Evolutionary conservation across 176 grass and related monocot genomes (phyloP).

Genomic region (Triticum urartu): DNA sequence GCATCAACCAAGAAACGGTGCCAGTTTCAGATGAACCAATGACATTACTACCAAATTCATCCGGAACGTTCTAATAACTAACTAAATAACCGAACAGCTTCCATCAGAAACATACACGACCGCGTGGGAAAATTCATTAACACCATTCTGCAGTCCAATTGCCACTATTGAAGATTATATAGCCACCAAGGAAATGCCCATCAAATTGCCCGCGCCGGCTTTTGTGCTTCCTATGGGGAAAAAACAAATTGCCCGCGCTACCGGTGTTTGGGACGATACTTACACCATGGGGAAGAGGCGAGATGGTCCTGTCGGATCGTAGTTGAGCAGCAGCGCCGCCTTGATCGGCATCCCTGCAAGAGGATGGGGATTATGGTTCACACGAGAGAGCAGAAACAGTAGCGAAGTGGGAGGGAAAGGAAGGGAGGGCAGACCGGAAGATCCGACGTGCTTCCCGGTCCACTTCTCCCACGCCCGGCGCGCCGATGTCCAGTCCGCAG

Average conservation of each 20-base stretch:
- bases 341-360: constrained; percentile 61
- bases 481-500: constrained; percentile 61
- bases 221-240: no score
- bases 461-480: constrained; percentile 85
- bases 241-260: neutral
- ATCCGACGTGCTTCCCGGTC: constrained; percentile 56
- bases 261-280: neutral
- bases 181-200: neutral
- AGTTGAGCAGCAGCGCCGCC: constrained; percentile 76
- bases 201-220: neutral
- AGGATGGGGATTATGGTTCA: neutral
- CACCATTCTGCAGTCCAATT: neutral
- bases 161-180: neutral
- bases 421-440: constrained; percentile 38
- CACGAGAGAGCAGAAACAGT: neutral
- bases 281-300: constrained; percentile 79
- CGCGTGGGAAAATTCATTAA: neutral
- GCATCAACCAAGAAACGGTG: neutral
- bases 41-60: neutral
- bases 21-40: neutral
- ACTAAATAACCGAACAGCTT: neutral
- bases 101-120: neutral
- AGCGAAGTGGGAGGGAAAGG: neutral
- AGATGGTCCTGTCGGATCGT: constrained; percentile 57
- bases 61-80: neutral